Percentiles rank a stretch among this genome's conserved stretches.
These are phyloP conservation scores for Arachis stenosperma DNA, from an alignment of 306 rosid genomes.

Conservation along the genomic window DNA sequence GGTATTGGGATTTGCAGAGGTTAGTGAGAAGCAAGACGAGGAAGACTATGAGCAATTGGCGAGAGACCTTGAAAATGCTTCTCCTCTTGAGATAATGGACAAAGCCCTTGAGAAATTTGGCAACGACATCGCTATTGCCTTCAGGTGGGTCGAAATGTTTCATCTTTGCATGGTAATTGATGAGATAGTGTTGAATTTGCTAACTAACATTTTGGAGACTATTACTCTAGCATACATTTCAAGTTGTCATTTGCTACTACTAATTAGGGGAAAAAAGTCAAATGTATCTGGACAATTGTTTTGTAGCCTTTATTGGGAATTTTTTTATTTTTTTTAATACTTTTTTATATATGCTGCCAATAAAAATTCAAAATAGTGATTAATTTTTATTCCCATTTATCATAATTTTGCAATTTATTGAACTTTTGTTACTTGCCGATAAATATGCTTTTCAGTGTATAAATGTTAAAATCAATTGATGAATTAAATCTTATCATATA, in stretches of 20 bases:
- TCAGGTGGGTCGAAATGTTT: slow-evolving; percentile 56
- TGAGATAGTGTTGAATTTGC: not conserved
- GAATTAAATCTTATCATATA: no score
- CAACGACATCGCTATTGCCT: slow-evolving; percentile 85
- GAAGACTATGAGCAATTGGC: slow-evolving; percentile 68
- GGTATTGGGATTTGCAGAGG: slow-evolving; percentile 54
- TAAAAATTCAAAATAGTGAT: not conserved
- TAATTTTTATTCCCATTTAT: no score
- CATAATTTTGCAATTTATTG: no score
- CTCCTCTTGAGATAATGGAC: slow-evolving; percentile 89
- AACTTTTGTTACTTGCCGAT: no score
- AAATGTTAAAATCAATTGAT: no score
- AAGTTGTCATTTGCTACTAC: no score
- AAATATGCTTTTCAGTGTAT: no score
- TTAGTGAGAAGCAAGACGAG: slow-evolving; percentile 56
- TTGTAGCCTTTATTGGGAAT: not conserved
- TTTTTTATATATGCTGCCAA: not conserved
- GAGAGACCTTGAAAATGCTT: slow-evolving; percentile 70
- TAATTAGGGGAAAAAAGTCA: no score
- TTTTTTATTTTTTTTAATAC: not conserved
- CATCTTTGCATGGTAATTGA: not conserved
- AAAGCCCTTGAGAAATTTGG: slow-evolving; percentile 87
- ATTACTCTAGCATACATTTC: not conserved
- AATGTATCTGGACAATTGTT: no score
- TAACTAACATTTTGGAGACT: no score